These are phyloP conservation scores for Podospora bellae-mahoneyi DNA, from an alignment of 495 filamentous ascomycete species.

Conservation along the genomic window DNA sequence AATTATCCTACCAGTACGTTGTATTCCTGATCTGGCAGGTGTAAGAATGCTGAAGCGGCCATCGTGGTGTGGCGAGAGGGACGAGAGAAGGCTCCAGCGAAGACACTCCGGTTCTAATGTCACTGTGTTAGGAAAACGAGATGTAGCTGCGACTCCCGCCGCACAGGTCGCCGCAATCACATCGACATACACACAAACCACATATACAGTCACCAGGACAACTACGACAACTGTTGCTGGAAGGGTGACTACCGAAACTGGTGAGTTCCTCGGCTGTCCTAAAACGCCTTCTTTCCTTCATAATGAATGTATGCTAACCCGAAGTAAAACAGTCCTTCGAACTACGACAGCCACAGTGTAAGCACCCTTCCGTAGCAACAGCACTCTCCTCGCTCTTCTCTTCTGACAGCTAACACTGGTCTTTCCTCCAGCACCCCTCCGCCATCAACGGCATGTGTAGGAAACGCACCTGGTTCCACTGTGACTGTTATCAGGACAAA, in stretches of 20 bases:
- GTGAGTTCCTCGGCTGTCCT: conserved; percentile 22
- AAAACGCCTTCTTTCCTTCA: too few species aligned
- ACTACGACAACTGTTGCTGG: conserved; percentile 34
- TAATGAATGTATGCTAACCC: too few species aligned
- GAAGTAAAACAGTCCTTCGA: conserved; percentile 27
- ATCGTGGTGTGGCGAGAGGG: neutral
- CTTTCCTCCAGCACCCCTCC: conserved; percentile 33
- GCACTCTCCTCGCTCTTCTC: neutral
- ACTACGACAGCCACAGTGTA: conserved; percentile 44
- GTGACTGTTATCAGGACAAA: conserved; percentile 33
- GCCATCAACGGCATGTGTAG: conserved; percentile 39
- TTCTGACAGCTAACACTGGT: neutral
- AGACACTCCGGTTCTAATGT: conserved; percentile 4
- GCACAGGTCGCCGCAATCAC: conserved; percentile 35
- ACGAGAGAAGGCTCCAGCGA: conserved; percentile 7
- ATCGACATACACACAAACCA: conserved; percentile 43
- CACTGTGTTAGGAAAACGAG: conserved; percentile 17
- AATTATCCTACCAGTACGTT: conserved; percentile 32
- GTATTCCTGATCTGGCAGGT: too few species aligned
- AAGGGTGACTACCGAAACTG: conserved; percentile 38
- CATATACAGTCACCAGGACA: conserved; percentile 41
- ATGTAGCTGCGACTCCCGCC: conserved; percentile 21
- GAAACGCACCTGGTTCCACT: conserved; percentile 29
- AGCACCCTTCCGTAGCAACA: conserved; percentile 8
- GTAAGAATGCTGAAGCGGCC: neutral